Percentiles rank a stretch among this genome's conserved stretches.
phyloP scores from a whole-genome alignment of 768 basidiomycete species.

The Amanita fuliginea region DNA sequence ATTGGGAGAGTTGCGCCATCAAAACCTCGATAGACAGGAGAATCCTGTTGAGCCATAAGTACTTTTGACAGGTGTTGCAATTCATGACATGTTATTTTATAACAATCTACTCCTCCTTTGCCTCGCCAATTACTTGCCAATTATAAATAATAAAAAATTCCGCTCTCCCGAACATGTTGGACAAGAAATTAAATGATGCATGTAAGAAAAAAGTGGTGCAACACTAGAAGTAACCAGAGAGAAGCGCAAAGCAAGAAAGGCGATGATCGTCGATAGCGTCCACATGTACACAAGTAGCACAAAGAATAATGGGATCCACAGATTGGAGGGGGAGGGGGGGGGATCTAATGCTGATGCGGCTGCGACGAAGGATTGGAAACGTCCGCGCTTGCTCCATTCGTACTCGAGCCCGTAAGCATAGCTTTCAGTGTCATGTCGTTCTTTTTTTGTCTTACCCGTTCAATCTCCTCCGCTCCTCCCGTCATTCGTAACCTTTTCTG shows the following conservation, averaged over 20 bases:
- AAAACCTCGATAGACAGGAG: background rate
- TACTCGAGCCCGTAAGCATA: constrained; percentile 45
- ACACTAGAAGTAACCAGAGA: background rate
- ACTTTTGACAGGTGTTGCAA: background rate
- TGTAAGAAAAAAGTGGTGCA: background rate
- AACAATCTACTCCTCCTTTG: too few relatives aligned
- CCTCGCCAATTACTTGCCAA: too few relatives aligned
- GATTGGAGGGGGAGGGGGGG: background rate
- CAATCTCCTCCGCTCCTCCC: constrained; percentile 85
- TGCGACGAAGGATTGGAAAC: background rate
- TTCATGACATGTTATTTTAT: background rate
- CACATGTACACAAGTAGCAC: background rate
- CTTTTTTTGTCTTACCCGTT: constrained; percentile 76
- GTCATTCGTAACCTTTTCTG: constrained; percentile 91
- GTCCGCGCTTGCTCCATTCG: background rate
- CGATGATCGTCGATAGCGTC: constrained; percentile 3
- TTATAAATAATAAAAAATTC: background rate
- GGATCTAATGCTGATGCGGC: background rate
- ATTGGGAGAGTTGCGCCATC: background rate
- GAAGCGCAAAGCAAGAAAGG: background rate
- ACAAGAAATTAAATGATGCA: background rate
- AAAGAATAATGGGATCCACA: background rate
- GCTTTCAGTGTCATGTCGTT: constrained; percentile 82
- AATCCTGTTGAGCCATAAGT: background rate
- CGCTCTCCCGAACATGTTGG: background rate